Base-by-base conservation (phyloP, 306 rosid species). In the Mucuna pruriens region DNA sequence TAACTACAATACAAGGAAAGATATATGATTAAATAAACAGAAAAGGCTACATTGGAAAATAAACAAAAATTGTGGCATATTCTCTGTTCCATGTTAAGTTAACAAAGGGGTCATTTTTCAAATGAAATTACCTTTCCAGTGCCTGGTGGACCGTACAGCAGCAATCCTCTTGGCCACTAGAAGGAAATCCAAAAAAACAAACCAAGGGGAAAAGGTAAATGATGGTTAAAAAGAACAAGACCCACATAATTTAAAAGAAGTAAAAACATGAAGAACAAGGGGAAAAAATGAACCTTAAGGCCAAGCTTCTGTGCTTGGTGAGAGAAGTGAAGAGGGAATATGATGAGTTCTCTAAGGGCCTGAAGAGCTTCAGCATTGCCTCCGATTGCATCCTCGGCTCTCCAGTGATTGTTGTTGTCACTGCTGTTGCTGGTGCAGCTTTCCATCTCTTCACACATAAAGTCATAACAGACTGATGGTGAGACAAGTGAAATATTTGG, bases 141-240 rank as follows among this genome's bases (percentile, higher is more conserved):
- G 78, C 99, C 93, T 7, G 97, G 99, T 80, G 97, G 97, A 64
- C 99, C 99, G 10, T 95, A 89, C 64, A 95, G 83, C 46, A 93
- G 89, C 85, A 95, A 85, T 44, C 99, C 97, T 38, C 95, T 87
- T 7, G 95, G 92, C 95, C 95, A 95, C 97, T 93, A 89, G 74
- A 86, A 83, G 76, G 22, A 77, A 85, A 85, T 58, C 79, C 68
- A 66, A 62, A 76, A 48, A 54, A n/a, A 64, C 15, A 54, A 76
- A 65, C 13, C 51, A 79, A 65, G 19, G 11, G 19, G 16, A 81
- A 36, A 40, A 74, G 3, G 2, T 23, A 44, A 19, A 9, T n/a
- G 45, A 17, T 0, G 22, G 7, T 78, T 60, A 77, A 46, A 78
- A 62, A 70, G 3, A 81, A 69, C 29, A 9, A 52, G n/a, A 57